Evolutionary conservation across 2,329 filamentous ascomycete species (phyloP), one percentile per base, ranked within the genome.

Genomic region (Fusarium devonianum): DNA sequence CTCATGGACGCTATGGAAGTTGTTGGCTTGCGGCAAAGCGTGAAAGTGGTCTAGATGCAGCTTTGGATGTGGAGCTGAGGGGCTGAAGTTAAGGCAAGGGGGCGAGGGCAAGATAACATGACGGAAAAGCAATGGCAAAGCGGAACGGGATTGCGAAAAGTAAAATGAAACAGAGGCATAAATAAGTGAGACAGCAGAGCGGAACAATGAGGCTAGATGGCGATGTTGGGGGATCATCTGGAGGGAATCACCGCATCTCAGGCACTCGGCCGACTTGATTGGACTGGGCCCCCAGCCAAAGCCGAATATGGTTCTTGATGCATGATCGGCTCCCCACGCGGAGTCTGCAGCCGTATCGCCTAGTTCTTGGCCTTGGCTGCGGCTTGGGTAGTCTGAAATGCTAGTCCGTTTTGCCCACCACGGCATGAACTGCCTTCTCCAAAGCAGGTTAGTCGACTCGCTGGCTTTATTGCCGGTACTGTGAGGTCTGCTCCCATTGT

Each of bases 221-320:
- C 44, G 44, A 41, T 35, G 37, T 33, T 36, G 16, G 34, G 25
- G 32, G 13, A 45, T 38, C 18, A 10, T 33, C 9, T 18, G 40
- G 22, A 33, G 29, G 33, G 23, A 29, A 29, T 29, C 41, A 37
- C 41, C 21, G 23, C 23, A 18, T 53, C 39, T 35, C 56, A 59
- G 56, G 56, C 56, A 57, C 56, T 59, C 32, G 14, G 13, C 42
- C 25, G 23, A 42, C 39, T 30, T 53, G 39, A 59, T 60, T 60
- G 56, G 56, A 36, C n/a, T n/a, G n/a, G n/a, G n/a, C n/a, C n/a
- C 25, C 32, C 37, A 34, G 17, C 19, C 23, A 40, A 23, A 34
- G 36, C 47, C 34, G 30, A 41, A 36, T n/a, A 28, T 35, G 25
- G 30, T 28, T 11, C 34, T 26, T 35, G 34, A 28, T 26, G 28